These are phyloP conservation scores for Fusarium chaquense DNA, from an alignment of 2,329 filamentous ascomycete genomes.

Conservation along the genomic window DNA sequence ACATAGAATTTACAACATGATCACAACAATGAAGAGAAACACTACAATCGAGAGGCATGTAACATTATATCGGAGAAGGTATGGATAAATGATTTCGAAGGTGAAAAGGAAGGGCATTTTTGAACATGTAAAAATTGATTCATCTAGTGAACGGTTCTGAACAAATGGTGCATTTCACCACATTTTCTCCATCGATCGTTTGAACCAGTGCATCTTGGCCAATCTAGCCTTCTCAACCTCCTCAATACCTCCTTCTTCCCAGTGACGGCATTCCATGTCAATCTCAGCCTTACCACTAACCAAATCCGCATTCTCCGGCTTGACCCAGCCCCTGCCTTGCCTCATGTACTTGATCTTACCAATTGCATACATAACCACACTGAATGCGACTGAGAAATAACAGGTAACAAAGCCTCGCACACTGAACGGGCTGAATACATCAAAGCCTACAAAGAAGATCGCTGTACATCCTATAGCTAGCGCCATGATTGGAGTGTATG, in stretches of 20 bases:
- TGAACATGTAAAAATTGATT: too few species aligned
- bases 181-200: conserved; percentile 53
- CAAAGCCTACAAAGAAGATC: conserved; percentile 69
- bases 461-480: conserved; percentile 60
- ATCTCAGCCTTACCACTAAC: conserved; percentile 72
- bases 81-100: too few species aligned
- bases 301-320: conserved; percentile 35
- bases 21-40: background rate
- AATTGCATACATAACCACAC: conserved; percentile 53
- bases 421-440: conserved; percentile 64
- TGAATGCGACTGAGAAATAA: conserved; percentile 69
- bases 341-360: conserved; percentile 61
- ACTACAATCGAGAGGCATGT: too few species aligned
- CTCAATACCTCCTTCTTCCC: conserved; percentile 60
- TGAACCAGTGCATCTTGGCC: conserved; percentile 51
- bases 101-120: too few species aligned
- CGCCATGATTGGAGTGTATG: conserved; percentile 63
- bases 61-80: too few species aligned
- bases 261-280: conserved; percentile 63
- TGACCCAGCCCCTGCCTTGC: conserved; percentile 4
- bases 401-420: conserved; percentile 62
- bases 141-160: too few species aligned
- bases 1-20: background rate
- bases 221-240: conserved; percentile 56
- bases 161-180: conserved; percentile 52